A percentile compares a stretch with the other conserved stretches of the same genome.
These are phyloP conservation scores for Leccinum laetum DNA, from an alignment of 1,284 basidiomycete species.

Conservation along the genomic window DNA sequence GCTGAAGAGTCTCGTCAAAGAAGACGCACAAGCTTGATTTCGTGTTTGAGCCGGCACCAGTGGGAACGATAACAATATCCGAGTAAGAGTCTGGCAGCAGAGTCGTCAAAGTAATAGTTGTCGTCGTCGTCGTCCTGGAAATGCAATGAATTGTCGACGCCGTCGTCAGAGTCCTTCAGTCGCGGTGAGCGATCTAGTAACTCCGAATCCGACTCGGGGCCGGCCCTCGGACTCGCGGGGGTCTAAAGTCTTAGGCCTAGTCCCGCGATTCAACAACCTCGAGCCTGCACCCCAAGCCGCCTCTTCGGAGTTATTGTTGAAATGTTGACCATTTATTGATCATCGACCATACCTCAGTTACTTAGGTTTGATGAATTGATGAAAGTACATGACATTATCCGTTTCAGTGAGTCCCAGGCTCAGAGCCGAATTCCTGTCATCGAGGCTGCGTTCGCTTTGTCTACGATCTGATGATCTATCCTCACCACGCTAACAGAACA, in stretches of 20 bases:
- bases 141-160: constrained; percentile 18
- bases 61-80: neutral
- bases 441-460: no score
- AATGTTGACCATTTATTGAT: no score
- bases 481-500: no score
- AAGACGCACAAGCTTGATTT: neutral
- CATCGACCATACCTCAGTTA: no score
- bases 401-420: no score
- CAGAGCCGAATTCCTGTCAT: no score
- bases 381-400: no score
- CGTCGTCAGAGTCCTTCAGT: neutral
- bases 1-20: neutral
- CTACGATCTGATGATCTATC: no score
- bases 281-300: no score
- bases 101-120: neutral
- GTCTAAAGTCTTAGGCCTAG: neutral
- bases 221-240: neutral
- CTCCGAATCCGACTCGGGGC: constrained; percentile 16
- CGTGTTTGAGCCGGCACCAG: neutral
- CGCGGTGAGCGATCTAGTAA: constrained; percentile 14
- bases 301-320: no score
- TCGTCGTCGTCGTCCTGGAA: constrained; percentile 16
- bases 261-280: neutral
- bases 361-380: no score
- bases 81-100: neutral